Conservation (phyloP, 345 rosid species). For the Salix arbutifolia region DNA sequence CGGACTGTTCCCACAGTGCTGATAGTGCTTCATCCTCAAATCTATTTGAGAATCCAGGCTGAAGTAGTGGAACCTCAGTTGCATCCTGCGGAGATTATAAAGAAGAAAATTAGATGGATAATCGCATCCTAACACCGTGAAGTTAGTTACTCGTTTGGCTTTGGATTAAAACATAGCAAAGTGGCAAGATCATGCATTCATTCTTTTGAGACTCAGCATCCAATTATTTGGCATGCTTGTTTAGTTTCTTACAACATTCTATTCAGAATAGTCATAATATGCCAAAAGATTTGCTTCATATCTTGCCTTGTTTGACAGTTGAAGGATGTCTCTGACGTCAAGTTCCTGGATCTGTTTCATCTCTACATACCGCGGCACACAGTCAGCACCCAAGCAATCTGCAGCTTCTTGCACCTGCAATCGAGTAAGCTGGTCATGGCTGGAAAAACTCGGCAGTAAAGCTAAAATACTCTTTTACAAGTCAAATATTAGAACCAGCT, state of each 20-base stretch:
- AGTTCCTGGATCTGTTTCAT: conserved; percentile 54
- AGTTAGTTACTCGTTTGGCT: neutral
- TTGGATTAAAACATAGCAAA: neutral
- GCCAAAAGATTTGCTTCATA: neutral
- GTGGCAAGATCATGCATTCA: neutral
- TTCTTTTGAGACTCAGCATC: neutral
- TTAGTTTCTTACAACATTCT: neutral
- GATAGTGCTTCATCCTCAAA: conserved; percentile 44
- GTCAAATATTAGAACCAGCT: neutral
- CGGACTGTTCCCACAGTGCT: conserved; percentile 52
- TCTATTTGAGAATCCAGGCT: conserved; percentile 45
- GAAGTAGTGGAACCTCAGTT: conserved; percentile 10
- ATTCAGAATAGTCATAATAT: neutral
- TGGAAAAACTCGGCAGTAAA: neutral
- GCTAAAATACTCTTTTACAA: neutral
- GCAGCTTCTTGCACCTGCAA: conserved; percentile 93
- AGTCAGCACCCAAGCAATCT: conserved; percentile 79
- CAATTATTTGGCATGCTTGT: neutral
- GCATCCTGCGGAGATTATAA: conserved; percentile 38
- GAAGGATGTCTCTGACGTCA: conserved; percentile 38
- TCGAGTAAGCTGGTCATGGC: neutral
- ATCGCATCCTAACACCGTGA: neutral
- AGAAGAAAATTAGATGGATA: neutral
- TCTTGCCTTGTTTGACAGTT: conserved; percentile 52
- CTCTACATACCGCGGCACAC: conserved; percentile 68